A percentile compares a stretch with the other conserved stretches of the same genome.
Conservation (phyloP, 257 asterid genomes). For the Catharanthus roseus region DNA sequence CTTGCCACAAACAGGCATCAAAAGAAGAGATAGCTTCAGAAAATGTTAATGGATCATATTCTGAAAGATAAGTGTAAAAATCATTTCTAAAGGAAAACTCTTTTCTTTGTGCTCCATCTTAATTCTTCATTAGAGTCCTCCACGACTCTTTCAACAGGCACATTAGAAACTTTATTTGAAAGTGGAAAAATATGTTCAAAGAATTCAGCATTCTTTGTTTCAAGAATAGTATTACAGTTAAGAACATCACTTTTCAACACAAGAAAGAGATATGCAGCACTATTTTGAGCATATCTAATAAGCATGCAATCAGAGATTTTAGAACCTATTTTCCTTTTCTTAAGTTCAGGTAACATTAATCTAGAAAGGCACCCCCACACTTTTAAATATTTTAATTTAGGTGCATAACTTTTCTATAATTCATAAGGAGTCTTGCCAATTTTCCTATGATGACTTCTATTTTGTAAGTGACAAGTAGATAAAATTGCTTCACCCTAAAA, state of each 20-base stretch:
- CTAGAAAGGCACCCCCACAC: too few species aligned
- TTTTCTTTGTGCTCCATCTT: not conserved
- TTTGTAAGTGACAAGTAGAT: not conserved
- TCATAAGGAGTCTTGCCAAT: too few species aligned
- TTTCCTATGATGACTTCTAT: too few species aligned
- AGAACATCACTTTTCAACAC: not conserved
- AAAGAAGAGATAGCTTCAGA: too few species aligned
- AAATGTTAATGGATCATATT: not conserved
- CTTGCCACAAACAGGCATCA: not conserved
- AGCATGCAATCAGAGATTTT: not conserved
- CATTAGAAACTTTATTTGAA: too few species aligned
- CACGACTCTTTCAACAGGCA: too few species aligned
- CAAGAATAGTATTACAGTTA: not conserved
- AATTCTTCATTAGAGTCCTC: too few species aligned
- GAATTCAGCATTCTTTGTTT: not conserved
- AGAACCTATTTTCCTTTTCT: not conserved
- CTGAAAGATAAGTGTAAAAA: not conserved
- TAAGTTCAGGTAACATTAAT: not conserved
- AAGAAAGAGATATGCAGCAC: not conserved
- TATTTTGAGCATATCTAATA: not conserved
- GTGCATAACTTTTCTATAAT: too few species aligned
- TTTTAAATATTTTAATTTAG: too few species aligned
- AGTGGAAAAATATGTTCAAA: too few species aligned
- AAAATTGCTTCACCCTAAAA: not conserved
- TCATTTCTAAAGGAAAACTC: not conserved